Evolutionary conservation across 129 eudicot genomes (phyloP).

Genomic region (Lonicera japonica): DNA sequence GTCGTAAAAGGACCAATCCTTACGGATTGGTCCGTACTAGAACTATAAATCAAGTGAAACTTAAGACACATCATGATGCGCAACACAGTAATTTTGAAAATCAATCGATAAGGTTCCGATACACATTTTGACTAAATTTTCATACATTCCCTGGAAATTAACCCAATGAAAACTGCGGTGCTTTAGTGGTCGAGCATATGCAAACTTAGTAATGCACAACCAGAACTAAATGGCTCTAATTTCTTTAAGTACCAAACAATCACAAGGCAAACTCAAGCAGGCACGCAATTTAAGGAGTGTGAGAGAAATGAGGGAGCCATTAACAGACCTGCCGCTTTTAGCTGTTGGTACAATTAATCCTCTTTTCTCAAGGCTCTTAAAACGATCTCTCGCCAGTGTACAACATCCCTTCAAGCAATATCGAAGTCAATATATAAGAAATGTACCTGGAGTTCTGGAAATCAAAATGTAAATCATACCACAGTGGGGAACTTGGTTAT

Average conservation of each 20-base stretch:
- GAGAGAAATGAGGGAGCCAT: not conserved
- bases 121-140: too few species aligned
- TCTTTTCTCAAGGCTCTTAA: constrained; percentile 92
- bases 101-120: too few species aligned
- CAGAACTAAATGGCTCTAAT: too few species aligned
- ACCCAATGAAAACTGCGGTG: not conserved
- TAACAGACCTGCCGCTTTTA: constrained; percentile 64
- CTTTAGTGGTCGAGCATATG: too few species aligned
- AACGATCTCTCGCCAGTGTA: constrained; percentile 83
- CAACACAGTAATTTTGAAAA: too few species aligned
- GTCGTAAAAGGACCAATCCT: too few species aligned
- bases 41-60: too few species aligned
- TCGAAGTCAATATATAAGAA: not conserved
- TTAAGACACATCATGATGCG: too few species aligned
- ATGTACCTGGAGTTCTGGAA: not conserved
- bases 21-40: too few species aligned
- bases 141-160: too few species aligned
- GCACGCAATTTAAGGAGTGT: not conserved
- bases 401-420: constrained; percentile 58
- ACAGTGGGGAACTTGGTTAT: not conserved
- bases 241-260: not conserved
- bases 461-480: not conserved
- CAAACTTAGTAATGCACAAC: not conserved
- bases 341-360: constrained; percentile 81
- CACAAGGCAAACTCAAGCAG: not conserved